A percentile compares a stretch with the other conserved stretches of the same genome.
phyloP scores from a whole-genome alignment of 202 grass and related monocot genomes.

The Setaria italica region DNA sequence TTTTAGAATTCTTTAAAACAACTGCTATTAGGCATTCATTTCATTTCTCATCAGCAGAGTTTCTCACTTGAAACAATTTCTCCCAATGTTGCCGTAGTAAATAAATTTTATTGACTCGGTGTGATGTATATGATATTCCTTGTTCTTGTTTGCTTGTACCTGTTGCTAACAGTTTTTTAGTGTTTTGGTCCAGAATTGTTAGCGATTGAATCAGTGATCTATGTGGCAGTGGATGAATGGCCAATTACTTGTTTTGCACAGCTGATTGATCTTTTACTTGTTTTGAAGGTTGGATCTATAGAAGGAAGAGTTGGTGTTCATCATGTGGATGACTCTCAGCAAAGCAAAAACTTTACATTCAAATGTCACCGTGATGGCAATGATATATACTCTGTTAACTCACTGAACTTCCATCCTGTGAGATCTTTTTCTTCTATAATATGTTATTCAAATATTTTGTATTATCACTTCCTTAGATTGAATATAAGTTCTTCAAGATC shows the following conservation, averaged over 20 bases:
- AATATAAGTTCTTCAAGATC: not conserved
- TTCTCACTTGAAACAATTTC: constrained; percentile 11
- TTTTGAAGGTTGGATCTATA: constrained; percentile 89
- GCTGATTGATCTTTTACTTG: constrained; percentile 31
- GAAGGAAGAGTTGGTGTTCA: constrained; percentile 96
- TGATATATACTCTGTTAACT: constrained; percentile 92
- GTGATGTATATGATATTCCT: constrained; percentile 1
- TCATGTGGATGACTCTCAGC: constrained; percentile 90
- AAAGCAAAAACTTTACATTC: constrained; percentile 94
- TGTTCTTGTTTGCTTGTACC: constrained; percentile 14
- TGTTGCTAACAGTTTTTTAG: constrained; percentile 17
- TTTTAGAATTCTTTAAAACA: constrained; percentile 33
- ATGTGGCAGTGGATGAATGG: constrained; percentile 6
- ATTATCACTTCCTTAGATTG: constrained; percentile 17
- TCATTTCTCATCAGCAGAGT: constrained; percentile 16
- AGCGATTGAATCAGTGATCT: constrained; percentile 3
- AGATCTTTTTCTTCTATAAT: constrained; percentile 34
- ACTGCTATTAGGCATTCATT: constrained; percentile 20
- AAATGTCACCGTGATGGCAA: constrained; percentile 88
- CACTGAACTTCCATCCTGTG: constrained; percentile 94
- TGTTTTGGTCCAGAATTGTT: constrained; percentile 22
- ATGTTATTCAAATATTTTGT: constrained; percentile 17
- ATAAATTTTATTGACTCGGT: constrained; percentile 23
- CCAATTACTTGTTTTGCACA: constrained; percentile 6
- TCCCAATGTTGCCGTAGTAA: not conserved